A percentile compares a stretch with the other conserved stretches of the same genome.
Evolutionary conservation across 352 stramenopile species (phyloP).

Genomic region (Plasmopara viticola): DNA sequence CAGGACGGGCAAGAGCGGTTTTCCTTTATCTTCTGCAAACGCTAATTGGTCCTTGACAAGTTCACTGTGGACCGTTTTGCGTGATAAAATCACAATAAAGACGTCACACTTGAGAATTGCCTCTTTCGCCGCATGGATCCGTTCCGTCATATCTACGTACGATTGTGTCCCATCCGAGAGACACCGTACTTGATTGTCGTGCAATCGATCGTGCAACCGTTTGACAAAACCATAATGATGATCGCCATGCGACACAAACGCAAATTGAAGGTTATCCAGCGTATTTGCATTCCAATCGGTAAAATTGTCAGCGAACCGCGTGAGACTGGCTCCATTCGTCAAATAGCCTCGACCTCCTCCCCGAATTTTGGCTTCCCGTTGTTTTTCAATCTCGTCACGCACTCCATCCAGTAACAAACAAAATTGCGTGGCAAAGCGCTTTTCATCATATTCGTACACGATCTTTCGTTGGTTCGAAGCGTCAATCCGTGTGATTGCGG

Average conservation of each 20-base stretch:
- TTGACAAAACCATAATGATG: slow-evolving; percentile 58
- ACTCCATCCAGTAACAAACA: slow-evolving; percentile 63
- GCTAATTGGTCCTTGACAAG: slow-evolving; percentile 77
- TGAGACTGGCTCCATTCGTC: slow-evolving; percentile 22
- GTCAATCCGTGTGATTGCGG: slow-evolving; percentile 53
- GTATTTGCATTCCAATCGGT: slow-evolving; percentile 30
- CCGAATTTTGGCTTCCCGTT: slow-evolving; percentile 47
- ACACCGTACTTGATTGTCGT: slow-evolving; percentile 44
- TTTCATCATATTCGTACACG: slow-evolving; percentile 62
- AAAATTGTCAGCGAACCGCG: slow-evolving; percentile 28
- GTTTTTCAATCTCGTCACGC: slow-evolving; percentile 67
- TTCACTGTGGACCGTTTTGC: slow-evolving; percentile 54
- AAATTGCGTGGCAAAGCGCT: slow-evolving; percentile 48
- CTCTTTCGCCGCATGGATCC: slow-evolving; percentile 65
- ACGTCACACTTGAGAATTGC: slow-evolving; percentile 71
- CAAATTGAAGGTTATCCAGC: slow-evolving; percentile 40
- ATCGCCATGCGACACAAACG: slow-evolving; percentile 70
- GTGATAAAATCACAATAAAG: slow-evolving; percentile 70
- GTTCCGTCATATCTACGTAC: slow-evolving; percentile 48
- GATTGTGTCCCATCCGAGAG: slow-evolving; percentile 45
- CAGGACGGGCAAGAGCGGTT: slow-evolving; percentile 66
- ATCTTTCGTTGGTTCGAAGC: slow-evolving; percentile 48
- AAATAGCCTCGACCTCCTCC: slow-evolving; percentile 25
- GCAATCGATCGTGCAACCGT: slow-evolving; percentile 50
- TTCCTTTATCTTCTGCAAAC: slow-evolving; percentile 75